Percentiles rank a stretch among this genome's conserved stretches.
Evolutionary conservation across 805 yeast species (phyloP).

Genomic region (Metschnikowia peoriensis): DNA sequence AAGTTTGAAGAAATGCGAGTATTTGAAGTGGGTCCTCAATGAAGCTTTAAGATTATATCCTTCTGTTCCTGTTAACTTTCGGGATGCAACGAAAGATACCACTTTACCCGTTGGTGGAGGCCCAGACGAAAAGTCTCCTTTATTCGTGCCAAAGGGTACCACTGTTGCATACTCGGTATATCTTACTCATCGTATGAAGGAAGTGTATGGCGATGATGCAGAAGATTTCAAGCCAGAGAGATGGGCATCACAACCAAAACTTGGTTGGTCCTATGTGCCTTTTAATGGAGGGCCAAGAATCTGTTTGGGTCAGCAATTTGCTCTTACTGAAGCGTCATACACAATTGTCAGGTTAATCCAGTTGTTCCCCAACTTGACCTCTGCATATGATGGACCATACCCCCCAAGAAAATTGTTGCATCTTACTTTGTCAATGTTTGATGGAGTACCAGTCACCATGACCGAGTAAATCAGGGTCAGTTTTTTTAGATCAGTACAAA

Average conservation of each 20-base stretch:
- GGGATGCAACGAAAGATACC: slow-evolving; percentile 23
- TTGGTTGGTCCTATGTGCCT: slow-evolving; percentile 50
- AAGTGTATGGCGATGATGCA: slow-evolving; percentile 35
- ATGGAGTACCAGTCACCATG: slow-evolving; percentile 22
- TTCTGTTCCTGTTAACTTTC: slow-evolving; percentile 23
- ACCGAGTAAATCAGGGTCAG: not conserved
- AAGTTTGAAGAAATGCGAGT: slow-evolving; percentile 39
- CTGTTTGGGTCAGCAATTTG: slow-evolving; percentile 56
- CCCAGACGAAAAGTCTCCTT: slow-evolving; percentile 20
- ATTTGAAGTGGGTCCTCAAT: slow-evolving; percentile 35
- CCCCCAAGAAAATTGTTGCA: slow-evolving; percentile 22
- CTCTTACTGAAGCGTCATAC: slow-evolving; percentile 51
- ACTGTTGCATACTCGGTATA: slow-evolving; percentile 18
- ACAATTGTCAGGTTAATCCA: slow-evolving; percentile 38
- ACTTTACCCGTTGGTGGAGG: slow-evolving; percentile 29
- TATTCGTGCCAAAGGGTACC: slow-evolving; percentile 20
- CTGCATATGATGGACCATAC: slow-evolving; percentile 16
- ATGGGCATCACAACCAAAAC: slow-evolving; percentile 31
- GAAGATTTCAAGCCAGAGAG: slow-evolving; percentile 37
- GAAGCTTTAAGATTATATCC: slow-evolving; percentile 40
- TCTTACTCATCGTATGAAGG: slow-evolving; percentile 22
- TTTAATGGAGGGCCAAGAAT: slow-evolving; percentile 58
- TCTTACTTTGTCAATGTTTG: slow-evolving; percentile 25
- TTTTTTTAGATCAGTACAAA: not conserved
- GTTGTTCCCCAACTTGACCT: slow-evolving; percentile 26